These are phyloP conservation scores for Hygrocybe coccinea DNA, from an alignment of 768 basidiomycete genomes.

Conservation along the genomic window DNA sequence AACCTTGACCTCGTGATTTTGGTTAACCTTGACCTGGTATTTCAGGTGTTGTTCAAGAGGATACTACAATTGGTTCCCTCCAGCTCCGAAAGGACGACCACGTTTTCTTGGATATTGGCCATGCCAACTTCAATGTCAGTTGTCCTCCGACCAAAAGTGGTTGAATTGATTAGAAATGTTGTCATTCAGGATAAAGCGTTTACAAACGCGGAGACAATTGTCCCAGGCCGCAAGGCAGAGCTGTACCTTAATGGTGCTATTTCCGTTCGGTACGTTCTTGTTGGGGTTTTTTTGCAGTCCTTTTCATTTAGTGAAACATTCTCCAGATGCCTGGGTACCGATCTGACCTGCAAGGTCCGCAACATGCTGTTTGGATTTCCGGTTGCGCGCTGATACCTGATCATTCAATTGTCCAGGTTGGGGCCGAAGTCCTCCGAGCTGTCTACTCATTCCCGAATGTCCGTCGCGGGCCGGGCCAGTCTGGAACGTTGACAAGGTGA, in stretches of 20 bases:
- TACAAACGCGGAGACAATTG: slow-evolving; percentile 41
- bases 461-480: slow-evolving; percentile 62
- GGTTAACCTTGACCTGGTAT: background rate
- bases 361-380: background rate
- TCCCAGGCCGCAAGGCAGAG: slow-evolving; percentile 43
- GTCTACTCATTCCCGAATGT: slow-evolving; percentile 56
- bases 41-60: slow-evolving; percentile 44
- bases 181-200: slow-evolving; percentile 49
- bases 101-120: slow-evolving; percentile 58
- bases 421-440: slow-evolving; percentile 59
- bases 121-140: slow-evolving; percentile 56
- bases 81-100: slow-evolving; percentile 44
- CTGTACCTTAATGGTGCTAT: slow-evolving; percentile 46
- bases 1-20: background rate
- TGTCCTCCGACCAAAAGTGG: background rate
- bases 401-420: slow-evolving; percentile 33
- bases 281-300: background rate
- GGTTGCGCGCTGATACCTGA: background rate
- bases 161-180: background rate
- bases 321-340: slow-evolving; percentile 22
- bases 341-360: slow-evolving; percentile 51
- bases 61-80: slow-evolving; percentile 40
- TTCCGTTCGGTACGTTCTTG: slow-evolving; percentile 33
- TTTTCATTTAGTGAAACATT: background rate
- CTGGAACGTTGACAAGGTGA: slow-evolving; percentile 57